phyloP scores from a whole-genome alignment of 2,329 filamentous ascomycete genomes.

The Calonectria hawksworthii region DNA sequence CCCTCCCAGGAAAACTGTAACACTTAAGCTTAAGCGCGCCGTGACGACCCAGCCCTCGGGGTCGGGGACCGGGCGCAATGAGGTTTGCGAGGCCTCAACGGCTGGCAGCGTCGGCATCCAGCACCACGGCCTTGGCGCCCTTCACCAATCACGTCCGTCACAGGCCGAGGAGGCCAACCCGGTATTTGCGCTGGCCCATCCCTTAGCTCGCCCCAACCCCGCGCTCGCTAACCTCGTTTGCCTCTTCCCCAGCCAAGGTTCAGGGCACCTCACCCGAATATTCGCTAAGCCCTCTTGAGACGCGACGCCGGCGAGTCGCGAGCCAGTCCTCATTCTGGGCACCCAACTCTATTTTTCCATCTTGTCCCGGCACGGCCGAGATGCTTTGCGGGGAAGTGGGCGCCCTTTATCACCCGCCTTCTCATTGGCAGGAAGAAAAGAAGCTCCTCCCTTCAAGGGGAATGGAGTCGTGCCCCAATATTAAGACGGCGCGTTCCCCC shows the following conservation, averaged over 20 bases:
- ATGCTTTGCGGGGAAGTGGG: slow-evolving; percentile 7
- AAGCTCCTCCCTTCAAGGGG: neutral
- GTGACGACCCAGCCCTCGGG: neutral
- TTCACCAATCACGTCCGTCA: neutral
- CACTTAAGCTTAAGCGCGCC: slow-evolving; percentile 1
- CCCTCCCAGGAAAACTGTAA: neutral
- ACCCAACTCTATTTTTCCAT: neutral
- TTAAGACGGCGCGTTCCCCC: neutral
- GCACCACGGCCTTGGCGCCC: neutral
- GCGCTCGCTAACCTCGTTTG: neutral
- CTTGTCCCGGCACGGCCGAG: neutral
- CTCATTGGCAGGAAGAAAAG: neutral
- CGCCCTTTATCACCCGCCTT: no score
- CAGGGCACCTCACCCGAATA: neutral
- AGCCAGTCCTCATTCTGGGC: neutral
- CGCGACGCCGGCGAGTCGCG: neutral
- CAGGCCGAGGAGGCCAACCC: neutral
- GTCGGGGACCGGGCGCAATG: neutral
- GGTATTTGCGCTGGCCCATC: neutral
- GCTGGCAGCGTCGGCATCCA: neutral
- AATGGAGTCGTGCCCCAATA: neutral
- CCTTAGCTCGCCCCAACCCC: slow-evolving; percentile 2
- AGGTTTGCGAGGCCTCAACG: neutral
- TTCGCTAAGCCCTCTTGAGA: neutral
- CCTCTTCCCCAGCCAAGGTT: neutral